Base-by-base conservation (phyloP, 495 filamentous ascomycete species). In the Lasiosphaeria hispida region DNA sequence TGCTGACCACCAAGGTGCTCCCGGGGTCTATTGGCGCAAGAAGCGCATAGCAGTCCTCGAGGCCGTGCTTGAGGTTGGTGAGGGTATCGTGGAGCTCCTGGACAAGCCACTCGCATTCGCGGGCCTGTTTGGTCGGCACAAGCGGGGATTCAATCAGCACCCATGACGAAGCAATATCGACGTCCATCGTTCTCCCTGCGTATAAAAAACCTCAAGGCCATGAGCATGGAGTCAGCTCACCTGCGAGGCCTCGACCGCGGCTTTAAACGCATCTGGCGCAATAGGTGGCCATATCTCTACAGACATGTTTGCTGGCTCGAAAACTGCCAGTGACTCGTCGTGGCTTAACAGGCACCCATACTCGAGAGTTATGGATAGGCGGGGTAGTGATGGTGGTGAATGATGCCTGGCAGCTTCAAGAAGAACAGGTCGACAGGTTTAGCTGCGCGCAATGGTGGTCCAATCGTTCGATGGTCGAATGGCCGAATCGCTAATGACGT, bases 71-170 rank as follows among this genome's bases (percentile, higher is more conserved):
- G 57, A 98, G 71, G 10, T 88, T 86, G 33, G 76, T 75, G 36
- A 97, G 81, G 14, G 87, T 91, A 47, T 89, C 83, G 72, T 89
- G 86, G 14, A 97, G 81, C 23, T 87, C 84, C 39, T 80, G 72
- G 51, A 97, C 79, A 7, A 97, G 88, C 95, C 94, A 97, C 70
- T 86, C 76, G 30, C 97, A 79, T 75, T 98, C 94, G 47, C 83
- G 82, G 30, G 81, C 80, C 87, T 91, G 68, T 35, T 77, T 77
- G 83, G 89, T 51, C 10, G 50, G 47, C 13, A 38, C 55, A 54
- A 48, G 10, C 1, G 7, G 33, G n/a, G 58, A 17, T 36, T 64
- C 62, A 53, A 72, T 67, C 39, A 73, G 68, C 63, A 74, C 66
- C 64, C 69, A 78, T 43, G 68, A 62, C 13, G 61, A 63, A 10